Base-by-base conservation (phyloP, 495 filamentous ascomycete species). In the Neurospora sp. region DNA sequence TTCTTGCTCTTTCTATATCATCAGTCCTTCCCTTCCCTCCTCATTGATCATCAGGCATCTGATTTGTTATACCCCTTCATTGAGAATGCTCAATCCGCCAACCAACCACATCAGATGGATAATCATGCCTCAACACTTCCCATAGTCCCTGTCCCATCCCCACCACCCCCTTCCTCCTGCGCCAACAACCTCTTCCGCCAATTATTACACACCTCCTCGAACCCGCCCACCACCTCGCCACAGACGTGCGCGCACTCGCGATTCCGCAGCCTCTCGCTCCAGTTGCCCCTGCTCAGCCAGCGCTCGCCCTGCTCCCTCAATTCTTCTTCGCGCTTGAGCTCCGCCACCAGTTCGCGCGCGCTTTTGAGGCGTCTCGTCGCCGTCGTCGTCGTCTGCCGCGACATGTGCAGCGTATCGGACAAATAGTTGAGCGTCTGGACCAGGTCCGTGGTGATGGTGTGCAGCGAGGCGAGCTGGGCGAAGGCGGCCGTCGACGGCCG, bases 341-440 rank as follows among this genome's bases (percentile, higher is more conserved):
- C 94, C 1, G 90, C 89, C 3, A 97, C 92, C 41, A 94, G 87
- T 77, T 95, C 93, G 70, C 90, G 90, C 1, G 92, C 93, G 40
- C 88, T 90, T 71, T 90, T 87, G 39, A 98, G 83, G 39, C 92
- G 84, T 39, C 96, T 86, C 5, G 91, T 89, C 12, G 96, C 96
- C 0, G 90, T 90, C 1, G 89, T 90, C 1, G 92, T 94, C 0
- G 92, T 90, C 79, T 99, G 96, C 4, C 93, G 89, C n/a, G 89
- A 91, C 90, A 98, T 97, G 81, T 98, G 94, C 27, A 98, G 86
- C 0, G 92, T 94, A 79, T 99, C 96, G n/a, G 92, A 91, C 8
- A 99, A 86, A 76, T 92, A 89, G 73, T 92, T 92, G 62, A 99
- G 90, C 3, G 93, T 91, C 71, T 90, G 86, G 39, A 93, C 89